Evolutionary conservation across 2,329 filamentous ascomycete species (phyloP), one percentile per base, ranked within the genome.

Genomic region (Fusarium guadeloupense): DNA sequence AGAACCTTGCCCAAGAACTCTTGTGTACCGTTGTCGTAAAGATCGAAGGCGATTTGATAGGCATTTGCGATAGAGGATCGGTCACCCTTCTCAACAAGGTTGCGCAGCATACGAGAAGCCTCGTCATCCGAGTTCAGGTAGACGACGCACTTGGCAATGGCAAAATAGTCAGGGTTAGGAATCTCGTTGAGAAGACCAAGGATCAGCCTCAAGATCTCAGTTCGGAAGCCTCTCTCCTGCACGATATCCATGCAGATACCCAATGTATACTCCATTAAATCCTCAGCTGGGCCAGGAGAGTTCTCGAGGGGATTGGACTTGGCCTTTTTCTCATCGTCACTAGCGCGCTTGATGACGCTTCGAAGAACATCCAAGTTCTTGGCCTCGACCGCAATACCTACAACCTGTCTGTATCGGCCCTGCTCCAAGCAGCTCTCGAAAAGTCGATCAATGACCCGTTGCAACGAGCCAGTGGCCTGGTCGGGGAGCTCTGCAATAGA

Each of bases 11-110:
- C 88, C 20, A 99, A 78, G 70, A 99, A 99, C 74, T 98, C 95
- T 71, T 99, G 95, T 0, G 95, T 98, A 67, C 95, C 95, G 72
- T 99, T 99, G 78, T 99, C 95, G 76, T 97, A 98, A 6, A 99
- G 83, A 71, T 99, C 95, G 71, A 99, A 99, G 2, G 94, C 95
- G 53, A 99, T 96, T 75, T 99, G 95, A 75, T 98, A 99, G 16
- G 95, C 95, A 43, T 92, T 89, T 17, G 93, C 91, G 14, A 92
- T 85, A 1, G 92, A 93, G 57, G 87, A 87, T 44, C 87, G 83
- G 66, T 96, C 91, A 6, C 88, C 91, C 64, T 90, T 90, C 59
- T 90, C 84, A 9, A 98, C 89, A 19, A 99, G 84, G 67, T 92
- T 89, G 45, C 85, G 85, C 35, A 99, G 85, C 77, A 99, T 93